These are phyloP conservation scores for Epithele typhae DNA, from an alignment of 768 basidiomycete genomes.

Conservation along the genomic window DNA sequence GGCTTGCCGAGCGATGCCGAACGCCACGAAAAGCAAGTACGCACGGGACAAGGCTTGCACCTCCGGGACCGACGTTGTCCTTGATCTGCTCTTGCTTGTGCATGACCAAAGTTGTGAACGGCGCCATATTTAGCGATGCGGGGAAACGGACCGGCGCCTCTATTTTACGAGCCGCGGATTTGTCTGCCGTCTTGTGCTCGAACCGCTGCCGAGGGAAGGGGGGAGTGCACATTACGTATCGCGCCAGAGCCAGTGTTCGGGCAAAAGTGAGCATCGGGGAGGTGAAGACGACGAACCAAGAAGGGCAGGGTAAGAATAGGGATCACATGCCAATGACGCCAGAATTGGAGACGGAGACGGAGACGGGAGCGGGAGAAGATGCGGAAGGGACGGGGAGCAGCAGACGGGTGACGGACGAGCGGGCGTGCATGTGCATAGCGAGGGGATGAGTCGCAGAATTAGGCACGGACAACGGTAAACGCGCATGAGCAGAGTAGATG, in stretches of 20 bases:
- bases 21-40: slow-evolving; percentile 1
- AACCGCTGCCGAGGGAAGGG: slow-evolving; percentile 70
- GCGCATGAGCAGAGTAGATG: background rate
- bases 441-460: slow-evolving; percentile 1
- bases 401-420: background rate
- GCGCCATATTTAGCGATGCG: slow-evolving; percentile 80
- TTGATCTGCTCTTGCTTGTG: slow-evolving; percentile 41
- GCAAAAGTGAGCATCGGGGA: too few species aligned
- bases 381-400: background rate
- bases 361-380: too few species aligned
- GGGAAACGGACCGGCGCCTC: slow-evolving; percentile 82
- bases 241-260: too few species aligned
- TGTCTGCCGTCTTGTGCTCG: slow-evolving; percentile 78
- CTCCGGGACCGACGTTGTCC: slow-evolving; percentile 21
- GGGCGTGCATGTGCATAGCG: background rate
- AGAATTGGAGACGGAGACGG: too few species aligned
- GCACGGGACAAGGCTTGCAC: slow-evolving; percentile 14
- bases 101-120: slow-evolving; percentile 69
- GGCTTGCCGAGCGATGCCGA: background rate
- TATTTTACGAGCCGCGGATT: slow-evolving; percentile 76
- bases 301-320: too few species aligned
- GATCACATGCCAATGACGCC: too few species aligned
- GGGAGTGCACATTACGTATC: too few species aligned
- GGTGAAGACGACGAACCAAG: too few species aligned
- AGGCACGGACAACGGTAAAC: background rate